phyloP scores from a whole-genome alignment of 331 rosid species.

The Phaseolus coccineus region DNA sequence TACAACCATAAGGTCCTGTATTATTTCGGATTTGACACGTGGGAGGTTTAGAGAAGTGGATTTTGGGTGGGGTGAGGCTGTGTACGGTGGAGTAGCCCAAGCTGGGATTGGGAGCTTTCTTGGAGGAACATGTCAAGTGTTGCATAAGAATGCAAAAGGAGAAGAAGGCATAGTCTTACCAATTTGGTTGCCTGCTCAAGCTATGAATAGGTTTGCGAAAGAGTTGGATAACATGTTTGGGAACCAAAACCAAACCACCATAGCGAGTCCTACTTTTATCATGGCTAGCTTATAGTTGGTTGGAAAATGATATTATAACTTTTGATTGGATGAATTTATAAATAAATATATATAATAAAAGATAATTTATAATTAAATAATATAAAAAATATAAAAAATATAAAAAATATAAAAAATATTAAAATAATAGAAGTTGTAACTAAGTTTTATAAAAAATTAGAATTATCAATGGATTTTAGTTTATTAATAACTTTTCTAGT shows the following conservation, averaged over 20 bases:
- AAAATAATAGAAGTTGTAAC: no score
- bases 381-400: no score
- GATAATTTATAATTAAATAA: no score
- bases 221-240: conserved; percentile 26
- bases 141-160: conserved; percentile 24
- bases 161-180: conserved; percentile 25
- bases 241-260: background rate
- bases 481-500: no score
- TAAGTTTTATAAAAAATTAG: no score
- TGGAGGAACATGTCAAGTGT: background rate
- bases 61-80: conserved; percentile 45
- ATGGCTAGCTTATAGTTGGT: no score
- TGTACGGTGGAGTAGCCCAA: conserved; percentile 33
- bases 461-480: no score
- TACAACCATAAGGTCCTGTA: background rate
- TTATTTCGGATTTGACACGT: conserved; percentile 27
- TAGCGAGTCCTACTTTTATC: no score
- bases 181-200: conserved; percentile 3
- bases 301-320: no score
- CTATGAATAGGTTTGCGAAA: conserved; percentile 34
- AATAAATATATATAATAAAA: no score
- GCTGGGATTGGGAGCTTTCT: conserved; percentile 17
- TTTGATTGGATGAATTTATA: no score
- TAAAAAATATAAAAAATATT: no score
- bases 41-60: background rate